Evolutionary conservation across 179 eudicot species (phyloP), one percentile per base, ranked within the genome.

Genomic region (Silene noctiflora): DNA sequence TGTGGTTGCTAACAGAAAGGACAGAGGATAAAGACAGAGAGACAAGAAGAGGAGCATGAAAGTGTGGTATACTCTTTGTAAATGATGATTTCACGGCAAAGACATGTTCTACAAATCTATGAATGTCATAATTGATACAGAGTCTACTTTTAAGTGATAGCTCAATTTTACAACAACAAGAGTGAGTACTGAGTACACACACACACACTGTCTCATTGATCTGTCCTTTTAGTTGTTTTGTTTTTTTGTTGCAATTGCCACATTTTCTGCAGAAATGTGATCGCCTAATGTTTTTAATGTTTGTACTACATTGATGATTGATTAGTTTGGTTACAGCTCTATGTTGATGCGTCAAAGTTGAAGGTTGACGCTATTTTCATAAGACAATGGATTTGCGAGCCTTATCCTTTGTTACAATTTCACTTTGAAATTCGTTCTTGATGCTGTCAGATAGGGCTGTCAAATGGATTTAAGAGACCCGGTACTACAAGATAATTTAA

Each of bases 81-180:
- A 10, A 21, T 6, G 58, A 48, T 71, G 58, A 48, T 71, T 13
- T 56, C 9, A 19, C 42, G 64, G 48, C 75, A 72, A 29, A 25
- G 64, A 11, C 69, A 65, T 75, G 77, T 75, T 75, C 77, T 44
- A 46, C n/a, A 70, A 63, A 44, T 46, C 71, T 75, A 65, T 63
- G 48, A 42, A 44, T 27, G 77, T 69, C 22, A 21, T 60, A 19
- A 60, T 60, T 19, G 24, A 20, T 39, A 39, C 11, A 39, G 0
- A 17, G 51, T 39, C 27, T 69, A 13, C 62, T 51, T 71, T 51
- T 56, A 7, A 72, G 33, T 56, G 75, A 72, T 29, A 55, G 48
- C 65, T 72, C 42, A 72, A 65, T 27, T 6, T 46, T 75, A 60
- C 19, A 48, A 75, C 71, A 75, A n/a, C n/a, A n/a, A n/a, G n/a